Conservation (phyloP, 208 protist species). For the Crithidia expoeki region DNA sequence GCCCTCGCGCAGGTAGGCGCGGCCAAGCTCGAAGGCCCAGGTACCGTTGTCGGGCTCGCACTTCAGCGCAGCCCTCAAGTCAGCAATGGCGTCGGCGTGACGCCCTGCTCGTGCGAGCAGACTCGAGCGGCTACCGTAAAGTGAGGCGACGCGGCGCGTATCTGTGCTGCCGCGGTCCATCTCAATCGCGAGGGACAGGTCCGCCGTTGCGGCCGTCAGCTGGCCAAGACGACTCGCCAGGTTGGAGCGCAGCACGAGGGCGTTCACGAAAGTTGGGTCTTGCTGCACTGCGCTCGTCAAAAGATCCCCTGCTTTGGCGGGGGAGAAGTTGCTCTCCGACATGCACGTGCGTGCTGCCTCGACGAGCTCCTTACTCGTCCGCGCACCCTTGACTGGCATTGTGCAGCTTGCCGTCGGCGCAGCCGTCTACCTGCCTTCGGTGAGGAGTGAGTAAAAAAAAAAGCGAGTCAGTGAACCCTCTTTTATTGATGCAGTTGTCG, state of each 20-base stretch:
- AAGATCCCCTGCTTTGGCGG: conserved; percentile 39
- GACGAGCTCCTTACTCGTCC: conserved; percentile 36
- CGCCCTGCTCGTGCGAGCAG: conserved; percentile 56
- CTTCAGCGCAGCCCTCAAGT: conserved; percentile 68
- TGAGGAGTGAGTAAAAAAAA: conserved; percentile 4
- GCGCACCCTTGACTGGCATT: conserved; percentile 15
- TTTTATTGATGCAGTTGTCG: no score
- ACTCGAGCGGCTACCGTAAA: conserved; percentile 67
- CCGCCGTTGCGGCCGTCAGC: conserved; percentile 47
- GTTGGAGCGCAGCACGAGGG: conserved; percentile 57
- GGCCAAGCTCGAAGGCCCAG: conserved; percentile 81
- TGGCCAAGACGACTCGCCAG: conserved; percentile 39
- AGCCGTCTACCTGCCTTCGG: neutral
- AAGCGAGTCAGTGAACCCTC: neutral
- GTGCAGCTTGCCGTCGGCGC: neutral
- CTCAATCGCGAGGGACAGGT: conserved; percentile 78
- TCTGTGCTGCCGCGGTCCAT: conserved; percentile 61
- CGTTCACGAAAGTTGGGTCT: conserved; percentile 55
- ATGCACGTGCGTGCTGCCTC: conserved; percentile 55
- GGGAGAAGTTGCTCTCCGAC: conserved; percentile 41
- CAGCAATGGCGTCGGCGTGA: conserved; percentile 57
- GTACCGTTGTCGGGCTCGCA: conserved; percentile 85
- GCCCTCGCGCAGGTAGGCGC: conserved; percentile 50
- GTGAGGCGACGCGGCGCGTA: conserved; percentile 46
- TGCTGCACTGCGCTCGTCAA: conserved; percentile 48